Percentiles rank a stretch among this genome's conserved stretches.
Conservation (phyloP, 108 stramenopile species). For the Cyclostephanos tholiformis region DNA sequence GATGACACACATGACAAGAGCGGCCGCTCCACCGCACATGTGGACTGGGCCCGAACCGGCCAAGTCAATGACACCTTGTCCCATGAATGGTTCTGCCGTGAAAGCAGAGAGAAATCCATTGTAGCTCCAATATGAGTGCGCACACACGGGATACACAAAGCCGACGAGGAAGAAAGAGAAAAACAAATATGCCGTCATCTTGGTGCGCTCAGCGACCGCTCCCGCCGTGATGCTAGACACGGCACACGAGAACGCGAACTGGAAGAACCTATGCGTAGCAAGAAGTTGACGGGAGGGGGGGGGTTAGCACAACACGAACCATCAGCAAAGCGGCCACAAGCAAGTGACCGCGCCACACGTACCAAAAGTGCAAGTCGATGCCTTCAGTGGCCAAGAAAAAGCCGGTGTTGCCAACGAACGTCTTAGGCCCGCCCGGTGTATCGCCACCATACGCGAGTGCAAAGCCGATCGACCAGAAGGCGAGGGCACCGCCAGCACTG, state of each 20-base stretch:
- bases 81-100: conserved; percentile 58
- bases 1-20: conserved; percentile 56
- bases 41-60: conserved; percentile 86
- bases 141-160: conserved; percentile 71
- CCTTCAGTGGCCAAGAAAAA: conserved; percentile 57
- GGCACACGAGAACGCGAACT: conserved; percentile 61
- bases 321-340: too few species aligned
- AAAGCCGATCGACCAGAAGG: conserved; percentile 85
- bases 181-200: conserved; percentile 67
- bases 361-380: conserved; percentile 46
- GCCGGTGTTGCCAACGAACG: conserved; percentile 71
- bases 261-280: conserved; percentile 52
- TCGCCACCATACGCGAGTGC: conserved; percentile 80
- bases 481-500: conserved; percentile 81
- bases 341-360: background rate
- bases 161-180: conserved; percentile 65
- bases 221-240: conserved; percentile 72
- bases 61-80: conserved; percentile 73
- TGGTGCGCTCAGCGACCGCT: conserved; percentile 72
- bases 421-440: conserved; percentile 15
- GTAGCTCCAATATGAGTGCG: conserved; percentile 45
- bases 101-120: conserved; percentile 52
- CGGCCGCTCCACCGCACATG: conserved; percentile 64
- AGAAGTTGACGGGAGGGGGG: background rate
- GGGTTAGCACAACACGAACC: background rate